phyloP scores from a whole-genome alignment of 805 yeast species.

The Candida ovalis region DNA sequence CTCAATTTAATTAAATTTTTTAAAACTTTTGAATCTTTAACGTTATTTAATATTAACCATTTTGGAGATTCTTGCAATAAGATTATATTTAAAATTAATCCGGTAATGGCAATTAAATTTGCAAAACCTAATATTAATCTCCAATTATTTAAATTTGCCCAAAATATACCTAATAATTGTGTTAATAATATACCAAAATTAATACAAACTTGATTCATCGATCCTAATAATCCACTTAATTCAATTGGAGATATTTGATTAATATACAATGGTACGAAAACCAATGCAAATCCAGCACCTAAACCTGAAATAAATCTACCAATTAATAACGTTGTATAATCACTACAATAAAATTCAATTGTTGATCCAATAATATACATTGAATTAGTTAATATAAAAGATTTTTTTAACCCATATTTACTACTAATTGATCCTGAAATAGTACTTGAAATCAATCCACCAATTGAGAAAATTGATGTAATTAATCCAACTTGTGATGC shows the following conservation, averaged over 20 bases:
- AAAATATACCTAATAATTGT: constrained; percentile 66
- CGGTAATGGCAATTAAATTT: constrained; percentile 45
- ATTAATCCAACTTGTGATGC: constrained; percentile 63
- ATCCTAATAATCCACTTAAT: constrained; percentile 74
- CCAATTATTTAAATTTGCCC: constrained; percentile 71
- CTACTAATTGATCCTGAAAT: constrained; percentile 66
- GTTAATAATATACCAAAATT: constrained; percentile 82
- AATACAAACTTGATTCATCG: constrained; percentile 84
- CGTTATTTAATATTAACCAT: constrained; percentile 55
- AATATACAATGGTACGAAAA: constrained; percentile 77
- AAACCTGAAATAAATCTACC: constrained; percentile 82
- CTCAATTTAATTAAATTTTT: constrained; percentile 37
- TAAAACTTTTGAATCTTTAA: constrained; percentile 34
- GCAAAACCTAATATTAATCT: constrained; percentile 66
- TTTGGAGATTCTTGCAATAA: constrained; percentile 74
- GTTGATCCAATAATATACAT: constrained; percentile 60
- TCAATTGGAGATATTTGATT: constrained; percentile 73
- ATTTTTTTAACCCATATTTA: constrained; percentile 54
- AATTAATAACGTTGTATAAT: constrained; percentile 40
- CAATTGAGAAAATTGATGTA: constrained; percentile 77
- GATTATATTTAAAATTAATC: constrained; percentile 39
- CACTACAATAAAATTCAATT: constrained; percentile 48
- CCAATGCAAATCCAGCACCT: constrained; percentile 86
- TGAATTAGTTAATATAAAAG: constrained; percentile 48
- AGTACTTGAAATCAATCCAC: constrained; percentile 76